Evolutionary conservation across 1,139 yeast genomes (phyloP).

Genomic region (Debaryomyces sp.): DNA sequence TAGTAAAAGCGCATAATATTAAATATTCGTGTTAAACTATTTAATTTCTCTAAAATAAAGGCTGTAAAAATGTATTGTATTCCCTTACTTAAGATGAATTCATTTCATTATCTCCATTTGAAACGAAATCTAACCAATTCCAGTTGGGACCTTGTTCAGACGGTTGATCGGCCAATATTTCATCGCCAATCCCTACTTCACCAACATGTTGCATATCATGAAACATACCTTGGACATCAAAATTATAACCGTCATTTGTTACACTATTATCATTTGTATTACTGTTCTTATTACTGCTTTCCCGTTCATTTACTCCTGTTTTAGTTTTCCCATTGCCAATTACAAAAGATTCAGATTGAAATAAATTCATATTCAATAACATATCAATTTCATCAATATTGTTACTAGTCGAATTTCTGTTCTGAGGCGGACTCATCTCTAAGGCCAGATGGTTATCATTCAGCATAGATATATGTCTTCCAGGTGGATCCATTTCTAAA

Average conservation of each 20-base stretch:
- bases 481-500: slow-evolving; percentile 12
- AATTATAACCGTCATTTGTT: slow-evolving; percentile 6
- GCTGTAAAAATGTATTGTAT: not conserved
- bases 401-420: slow-evolving; percentile 9
- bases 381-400: slow-evolving; percentile 44
- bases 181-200: slow-evolving; percentile 20
- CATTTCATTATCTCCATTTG: slow-evolving; percentile 10
- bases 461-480: not conserved
- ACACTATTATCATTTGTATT: not conserved
- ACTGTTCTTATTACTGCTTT: not conserved
- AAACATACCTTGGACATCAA: slow-evolving; percentile 16
- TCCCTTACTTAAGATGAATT: not conserved
- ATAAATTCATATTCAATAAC: slow-evolving; percentile 42
- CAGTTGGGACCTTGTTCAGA: slow-evolving; percentile 16
- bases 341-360: slow-evolving; percentile 35
- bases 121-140: slow-evolving; percentile 38
- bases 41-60: not conserved
- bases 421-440: not conserved
- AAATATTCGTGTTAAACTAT: not conserved
- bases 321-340: slow-evolving; percentile 17
- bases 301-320: slow-evolving; percentile 1
- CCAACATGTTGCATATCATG: slow-evolving; percentile 5
- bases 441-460: not conserved
- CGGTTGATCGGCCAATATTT: slow-evolving; percentile 15
- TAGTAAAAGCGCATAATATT: slow-evolving; percentile 3